These are phyloP conservation scores for Herpetospermum pedunculosum DNA, from an alignment of 306 rosid genomes.

Conservation along the genomic window DNA sequence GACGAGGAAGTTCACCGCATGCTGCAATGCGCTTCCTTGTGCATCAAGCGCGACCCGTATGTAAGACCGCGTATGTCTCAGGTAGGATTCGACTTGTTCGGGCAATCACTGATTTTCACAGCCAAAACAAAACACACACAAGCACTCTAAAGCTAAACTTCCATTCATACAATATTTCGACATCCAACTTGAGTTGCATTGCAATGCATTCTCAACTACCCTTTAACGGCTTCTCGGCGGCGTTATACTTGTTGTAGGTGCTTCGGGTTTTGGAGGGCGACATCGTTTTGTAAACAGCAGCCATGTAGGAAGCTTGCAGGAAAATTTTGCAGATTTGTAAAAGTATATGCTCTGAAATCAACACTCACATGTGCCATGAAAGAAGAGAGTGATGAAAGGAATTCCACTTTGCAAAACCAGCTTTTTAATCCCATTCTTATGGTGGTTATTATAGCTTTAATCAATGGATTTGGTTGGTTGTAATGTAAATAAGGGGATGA, in stretches of 20 bases:
- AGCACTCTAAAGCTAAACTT: not conserved
- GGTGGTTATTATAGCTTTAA: not conserved
- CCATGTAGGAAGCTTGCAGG: not conserved
- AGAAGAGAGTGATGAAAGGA: not conserved
- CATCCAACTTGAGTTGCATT: not conserved
- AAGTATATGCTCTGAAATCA: not conserved
- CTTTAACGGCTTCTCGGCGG: not conserved
- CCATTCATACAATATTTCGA: not conserved
- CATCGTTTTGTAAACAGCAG: conserved; percentile 27
- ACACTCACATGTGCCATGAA: not conserved
- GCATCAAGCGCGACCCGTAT: conserved; percentile 58
- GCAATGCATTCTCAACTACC: not conserved
- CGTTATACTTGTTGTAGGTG: conserved; percentile 30
- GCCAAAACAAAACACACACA: not conserved
- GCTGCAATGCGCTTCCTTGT: conserved; percentile 71
- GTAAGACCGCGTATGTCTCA: conserved; percentile 90
- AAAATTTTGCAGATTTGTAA: not conserved
- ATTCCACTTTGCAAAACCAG: conserved; percentile 1
- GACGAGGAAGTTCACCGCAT: conserved; percentile 54
- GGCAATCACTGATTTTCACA: not conserved
- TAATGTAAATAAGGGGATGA: not conserved
- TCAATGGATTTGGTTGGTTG: not conserved
- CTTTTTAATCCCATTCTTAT: not conserved
- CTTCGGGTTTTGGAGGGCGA: conserved; percentile 89
- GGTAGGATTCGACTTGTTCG: conserved; percentile 20